Percentiles rank a stretch among this genome's conserved stretches.
phyloP scores from a whole-genome alignment of 1,284 basidiomycete species.

The Ceraceosorus guamensis region DNA sequence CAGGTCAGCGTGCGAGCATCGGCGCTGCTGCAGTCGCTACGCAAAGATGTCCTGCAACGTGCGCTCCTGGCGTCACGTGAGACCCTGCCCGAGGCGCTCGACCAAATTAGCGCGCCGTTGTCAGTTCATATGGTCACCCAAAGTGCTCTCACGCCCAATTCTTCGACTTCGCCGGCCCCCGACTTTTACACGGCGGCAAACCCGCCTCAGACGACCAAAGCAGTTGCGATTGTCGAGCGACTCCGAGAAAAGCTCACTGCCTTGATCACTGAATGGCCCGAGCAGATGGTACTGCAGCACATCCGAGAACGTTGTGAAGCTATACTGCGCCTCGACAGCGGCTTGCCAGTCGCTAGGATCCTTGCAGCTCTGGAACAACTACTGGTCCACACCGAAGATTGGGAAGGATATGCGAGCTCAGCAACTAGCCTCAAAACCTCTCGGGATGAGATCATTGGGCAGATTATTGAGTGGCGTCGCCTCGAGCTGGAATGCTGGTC shows the following conservation, averaged over 20 bases:
- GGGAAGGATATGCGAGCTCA: constrained; percentile 87
- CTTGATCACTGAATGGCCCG: constrained; percentile 80
- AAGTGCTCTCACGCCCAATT: not conserved
- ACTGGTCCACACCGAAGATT: constrained; percentile 82
- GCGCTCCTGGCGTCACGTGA: constrained; percentile 11
- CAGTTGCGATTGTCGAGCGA: constrained; percentile 24
- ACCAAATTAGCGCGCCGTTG: constrained; percentile 27
- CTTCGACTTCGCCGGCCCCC: not conserved
- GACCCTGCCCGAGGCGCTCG: constrained; percentile 20
- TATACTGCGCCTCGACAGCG: constrained; percentile 61
- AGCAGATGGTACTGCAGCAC: constrained; percentile 90
- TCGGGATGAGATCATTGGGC: constrained; percentile 61
- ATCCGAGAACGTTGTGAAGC: constrained; percentile 68
- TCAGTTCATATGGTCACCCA: constrained; percentile 17
- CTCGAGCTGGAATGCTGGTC: constrained; percentile 85
- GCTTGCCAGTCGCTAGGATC: constrained; percentile 72
- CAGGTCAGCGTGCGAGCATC: not conserved
- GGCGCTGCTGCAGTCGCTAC: not conserved
- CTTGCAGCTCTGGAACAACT: constrained; percentile 80
- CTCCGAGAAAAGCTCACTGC: constrained; percentile 21
- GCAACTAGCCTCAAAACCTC: constrained; percentile 70
- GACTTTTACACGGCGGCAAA: constrained; percentile 44
- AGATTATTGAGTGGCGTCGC: constrained; percentile 85
- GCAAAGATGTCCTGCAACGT: constrained; percentile 5
- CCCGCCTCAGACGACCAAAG: constrained; percentile 24